A percentile compares a stretch with the other conserved stretches of the same genome.
Conservation (phyloP, 768 basidiomycete species). For the Hypsizygus marmoreus region DNA sequence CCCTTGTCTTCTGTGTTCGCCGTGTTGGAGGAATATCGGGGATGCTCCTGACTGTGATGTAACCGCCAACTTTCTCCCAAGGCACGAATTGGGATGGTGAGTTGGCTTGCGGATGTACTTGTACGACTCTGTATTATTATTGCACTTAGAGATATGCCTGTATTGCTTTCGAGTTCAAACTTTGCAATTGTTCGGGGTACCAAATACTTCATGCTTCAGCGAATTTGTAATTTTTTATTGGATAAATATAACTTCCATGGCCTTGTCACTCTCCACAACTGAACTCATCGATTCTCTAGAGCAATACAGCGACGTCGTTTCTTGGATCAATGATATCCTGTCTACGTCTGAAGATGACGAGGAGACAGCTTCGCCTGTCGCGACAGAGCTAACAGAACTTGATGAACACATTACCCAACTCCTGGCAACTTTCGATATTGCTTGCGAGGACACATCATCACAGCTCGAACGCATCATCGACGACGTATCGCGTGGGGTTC, state of each 20-base stretch:
- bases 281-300: constrained; percentile 58
- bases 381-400: constrained; percentile 52
- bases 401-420: constrained; percentile 77
- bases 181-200: not conserved
- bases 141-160: not conserved
- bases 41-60: constrained; percentile 46
- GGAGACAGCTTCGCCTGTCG: constrained; percentile 20
- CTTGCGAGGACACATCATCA: constrained; percentile 85
- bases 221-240: too few species aligned
- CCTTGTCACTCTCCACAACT: constrained; percentile 35
- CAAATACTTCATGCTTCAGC: not conserved
- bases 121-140: not conserved
- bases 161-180: too few species aligned
- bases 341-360: constrained; percentile 34
- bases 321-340: constrained; percentile 75
- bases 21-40: constrained; percentile 78
- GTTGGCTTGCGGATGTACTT: not conserved
- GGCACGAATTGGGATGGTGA: constrained; percentile 27
- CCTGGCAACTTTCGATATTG: constrained; percentile 79
- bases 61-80: constrained; percentile 54
- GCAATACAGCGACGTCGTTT: constrained; percentile 57
- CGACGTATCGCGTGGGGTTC: constrained; percentile 89
- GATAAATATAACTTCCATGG: constrained; percentile 20
- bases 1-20: constrained; percentile 70
- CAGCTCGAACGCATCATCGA: constrained; percentile 88